Base-by-base conservation (phyloP, 306 rosid genomes). In the Oemleria cerasiformis region DNA sequence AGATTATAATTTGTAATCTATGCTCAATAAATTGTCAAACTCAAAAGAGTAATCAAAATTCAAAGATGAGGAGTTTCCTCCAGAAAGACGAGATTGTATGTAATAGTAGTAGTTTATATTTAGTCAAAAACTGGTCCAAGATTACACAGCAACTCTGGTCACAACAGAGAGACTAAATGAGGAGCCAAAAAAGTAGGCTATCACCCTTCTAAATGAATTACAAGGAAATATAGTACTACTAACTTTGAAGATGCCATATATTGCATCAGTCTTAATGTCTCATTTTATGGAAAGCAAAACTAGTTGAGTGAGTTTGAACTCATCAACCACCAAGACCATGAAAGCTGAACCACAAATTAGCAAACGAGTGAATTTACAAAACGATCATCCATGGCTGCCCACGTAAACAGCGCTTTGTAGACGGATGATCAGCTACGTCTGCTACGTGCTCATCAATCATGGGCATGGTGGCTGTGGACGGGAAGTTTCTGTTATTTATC, bases 331-430 rank as follows among this genome's bases (percentile, higher is more conserved):
- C 78, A 77, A 63, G 75, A 82, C 77, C 91, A 73, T 67, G 82
- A 70, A 60, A 73, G 79, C 80, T 77, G 83, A 80, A 85, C 71
- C 83, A 72, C 81, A 51, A 30, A 72, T 71, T 30, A 73, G 75
- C 42, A 78, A 80, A 83, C 81, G 72, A 96, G 80, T 72, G 81
- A 87, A 92, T 90, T 83, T 92, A 92, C 98, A 92, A 84, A 86
- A 88, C 15, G 90, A 92, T 78, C 96, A 86, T 85, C 96, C 91
- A 86, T 85, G 98, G 98, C 98, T 86, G 96, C 90, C 80, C 92
- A 86, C 88, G 81, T 68, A 67, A 81, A 84, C 98, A 92, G 98
- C 98, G 84, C 92, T 73, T 48, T 62, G 76, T 71, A 63, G 75
- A 86, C 87, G 71, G 90, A 92, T 76, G 96, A 92, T 88, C 98